These are phyloP conservation scores for Chlamydomonas incerta DNA, from an alignment of 139 green algal genomes.

Conservation along the genomic window DNA sequence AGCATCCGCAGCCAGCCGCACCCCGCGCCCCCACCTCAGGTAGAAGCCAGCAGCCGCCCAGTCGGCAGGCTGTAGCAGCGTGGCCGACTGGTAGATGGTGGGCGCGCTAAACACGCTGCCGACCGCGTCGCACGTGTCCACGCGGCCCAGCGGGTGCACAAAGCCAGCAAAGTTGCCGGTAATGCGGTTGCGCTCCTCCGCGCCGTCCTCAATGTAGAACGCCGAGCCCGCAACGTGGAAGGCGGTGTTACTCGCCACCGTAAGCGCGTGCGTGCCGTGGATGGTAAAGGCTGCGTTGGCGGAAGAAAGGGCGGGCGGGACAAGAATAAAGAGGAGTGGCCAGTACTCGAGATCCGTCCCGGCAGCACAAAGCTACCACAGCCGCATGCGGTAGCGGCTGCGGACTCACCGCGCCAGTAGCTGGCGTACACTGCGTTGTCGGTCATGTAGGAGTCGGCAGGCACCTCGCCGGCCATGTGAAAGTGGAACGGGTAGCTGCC, in stretches of 20 bases:
- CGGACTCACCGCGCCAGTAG: neutral
- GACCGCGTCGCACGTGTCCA: neutral
- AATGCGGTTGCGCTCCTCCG: neutral
- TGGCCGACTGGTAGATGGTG: neutral
- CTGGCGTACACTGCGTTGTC: neutral
- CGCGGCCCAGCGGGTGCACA: conserved; percentile 4
- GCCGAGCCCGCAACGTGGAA: neutral
- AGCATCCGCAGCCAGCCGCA: too few species aligned
- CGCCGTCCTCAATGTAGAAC: conserved; percentile 5
- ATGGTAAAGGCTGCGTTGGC: neutral
- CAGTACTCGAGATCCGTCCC: too few species aligned
- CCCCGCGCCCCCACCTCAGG: neutral
- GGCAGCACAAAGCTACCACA: too few species aligned
- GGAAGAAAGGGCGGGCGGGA: too few species aligned
- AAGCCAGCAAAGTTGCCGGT: neutral
- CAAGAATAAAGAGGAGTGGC: too few species aligned
- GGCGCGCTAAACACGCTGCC: neutral
- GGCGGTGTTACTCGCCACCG: neutral
- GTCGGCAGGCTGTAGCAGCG: conserved; percentile 1
- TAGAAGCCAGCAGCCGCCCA: neutral
- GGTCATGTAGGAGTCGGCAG: neutral
- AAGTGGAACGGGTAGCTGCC: neutral
- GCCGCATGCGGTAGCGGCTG: neutral
- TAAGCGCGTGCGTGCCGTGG: neutral
- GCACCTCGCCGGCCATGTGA: neutral